Evolutionary conservation across 768 basidiomycete genomes (phyloP).

Genomic region (Roridomyces roridus): DNA sequence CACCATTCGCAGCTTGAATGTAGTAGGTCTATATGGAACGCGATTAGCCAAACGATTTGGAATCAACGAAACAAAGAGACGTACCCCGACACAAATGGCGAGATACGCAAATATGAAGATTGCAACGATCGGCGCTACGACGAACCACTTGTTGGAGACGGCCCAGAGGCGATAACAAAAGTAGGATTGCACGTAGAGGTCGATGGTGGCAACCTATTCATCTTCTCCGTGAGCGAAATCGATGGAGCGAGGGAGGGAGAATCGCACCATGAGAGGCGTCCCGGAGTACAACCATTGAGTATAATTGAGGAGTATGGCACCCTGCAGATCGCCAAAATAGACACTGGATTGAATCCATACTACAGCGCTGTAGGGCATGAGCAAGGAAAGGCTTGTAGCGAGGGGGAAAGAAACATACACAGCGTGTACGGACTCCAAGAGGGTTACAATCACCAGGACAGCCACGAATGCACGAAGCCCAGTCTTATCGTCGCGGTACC

Average conservation of each 20-base stretch:
- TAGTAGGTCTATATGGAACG: slow-evolving; percentile 33
- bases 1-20: slow-evolving; percentile 23
- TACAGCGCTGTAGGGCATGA: slow-evolving; percentile 31
- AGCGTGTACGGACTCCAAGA: slow-evolving; percentile 37
- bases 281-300: slow-evolving; percentile 41
- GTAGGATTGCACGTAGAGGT: slow-evolving; percentile 38
- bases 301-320: slow-evolving; percentile 36
- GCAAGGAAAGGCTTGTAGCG: too few relatives aligned
- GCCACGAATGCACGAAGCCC: slow-evolving; percentile 28
- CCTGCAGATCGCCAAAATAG: slow-evolving; percentile 34
- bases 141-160: slow-evolving; percentile 31
- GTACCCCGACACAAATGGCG: slow-evolving; percentile 34
- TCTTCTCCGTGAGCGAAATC: not conserved
- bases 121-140: slow-evolving; percentile 28
- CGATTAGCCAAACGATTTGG: not conserved
- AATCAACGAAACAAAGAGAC: too few relatives aligned
- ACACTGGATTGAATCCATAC: slow-evolving; percentile 37
- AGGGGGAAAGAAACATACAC: too few relatives aligned
- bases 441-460: slow-evolving; percentile 33
- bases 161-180: slow-evolving; percentile 37
- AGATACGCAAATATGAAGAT: slow-evolving; percentile 36
- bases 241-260: not conserved
- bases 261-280: slow-evolving; percentile 35
- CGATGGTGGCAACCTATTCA: slow-evolving; percentile 41
- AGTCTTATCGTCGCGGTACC: slow-evolving; percentile 31